Evolutionary conservation across 1,284 basidiomycete species (phyloP).

Genomic region (Cerioporus squamosus): DNA sequence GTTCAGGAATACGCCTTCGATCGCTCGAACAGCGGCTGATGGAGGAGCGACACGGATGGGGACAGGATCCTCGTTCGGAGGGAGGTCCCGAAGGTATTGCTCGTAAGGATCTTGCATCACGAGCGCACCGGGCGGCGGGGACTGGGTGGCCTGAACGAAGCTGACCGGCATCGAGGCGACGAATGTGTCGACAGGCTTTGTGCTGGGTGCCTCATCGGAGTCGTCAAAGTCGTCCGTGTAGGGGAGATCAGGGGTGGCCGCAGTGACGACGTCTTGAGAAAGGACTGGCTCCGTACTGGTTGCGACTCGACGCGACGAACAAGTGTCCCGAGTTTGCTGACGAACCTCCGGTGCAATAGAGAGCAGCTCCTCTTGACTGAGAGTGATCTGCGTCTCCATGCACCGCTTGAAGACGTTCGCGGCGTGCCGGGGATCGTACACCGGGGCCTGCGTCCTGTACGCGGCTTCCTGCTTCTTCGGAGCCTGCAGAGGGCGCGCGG

Average conservation of each 20-base stretch:
- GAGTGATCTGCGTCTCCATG: slow-evolving; percentile 8
- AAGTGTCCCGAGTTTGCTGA: slow-evolving; percentile 1
- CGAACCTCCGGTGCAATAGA: slow-evolving; percentile 15
- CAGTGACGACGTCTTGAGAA: background rate
- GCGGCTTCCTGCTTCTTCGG: slow-evolving; percentile 8
- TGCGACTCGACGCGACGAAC: slow-evolving; percentile 1
- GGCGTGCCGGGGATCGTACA: slow-evolving; percentile 15
- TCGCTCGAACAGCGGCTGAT: slow-evolving; percentile 13
- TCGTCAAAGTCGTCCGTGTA: background rate
- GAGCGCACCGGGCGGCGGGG: slow-evolving; percentile 1
- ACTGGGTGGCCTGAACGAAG: background rate
- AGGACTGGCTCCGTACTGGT: background rate
- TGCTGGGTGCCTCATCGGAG: background rate
- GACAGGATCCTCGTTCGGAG: background rate
- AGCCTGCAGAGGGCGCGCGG: background rate
- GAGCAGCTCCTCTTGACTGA: slow-evolving; percentile 18
- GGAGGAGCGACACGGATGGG: slow-evolving; percentile 3
- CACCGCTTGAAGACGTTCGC: slow-evolving; percentile 12
- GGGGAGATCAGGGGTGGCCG: background rate
- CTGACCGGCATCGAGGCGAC: background rate
- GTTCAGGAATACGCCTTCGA: slow-evolving; percentile 12
- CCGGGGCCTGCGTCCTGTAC: slow-evolving; percentile 4
- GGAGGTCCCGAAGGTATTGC: slow-evolving; percentile 6
- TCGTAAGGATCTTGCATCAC: slow-evolving; percentile 18
- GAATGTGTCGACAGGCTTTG: background rate